phyloP scores from a whole-genome alignment of 768 basidiomycete genomes.

The Tephrocybe rancida region DNA sequence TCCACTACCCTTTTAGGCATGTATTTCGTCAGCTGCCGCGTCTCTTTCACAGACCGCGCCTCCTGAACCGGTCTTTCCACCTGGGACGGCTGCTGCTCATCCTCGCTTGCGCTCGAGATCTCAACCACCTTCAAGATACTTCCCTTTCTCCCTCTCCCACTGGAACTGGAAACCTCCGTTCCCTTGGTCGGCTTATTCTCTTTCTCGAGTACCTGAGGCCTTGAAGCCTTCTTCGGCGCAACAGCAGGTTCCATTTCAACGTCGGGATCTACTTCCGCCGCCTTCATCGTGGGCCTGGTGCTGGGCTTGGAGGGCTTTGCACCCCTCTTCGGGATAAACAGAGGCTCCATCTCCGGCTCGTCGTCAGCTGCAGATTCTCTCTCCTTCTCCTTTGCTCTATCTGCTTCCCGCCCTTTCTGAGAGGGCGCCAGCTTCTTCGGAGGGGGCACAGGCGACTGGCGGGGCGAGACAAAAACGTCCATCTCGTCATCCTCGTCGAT shows the following conservation, averaged over 20 bases:
- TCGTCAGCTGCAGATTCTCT: neutral
- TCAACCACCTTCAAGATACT: slow-evolving; percentile 38
- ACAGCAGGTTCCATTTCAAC: slow-evolving; percentile 2
- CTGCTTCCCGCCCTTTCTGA: neutral
- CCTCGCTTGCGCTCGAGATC: slow-evolving; percentile 32
- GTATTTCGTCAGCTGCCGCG: neutral
- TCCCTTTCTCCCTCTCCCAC: slow-evolving; percentile 9
- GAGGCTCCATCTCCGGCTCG: slow-evolving; percentile 4
- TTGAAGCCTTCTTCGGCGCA: neutral
- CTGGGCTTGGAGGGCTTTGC: slow-evolving; percentile 4
- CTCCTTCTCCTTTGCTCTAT: neutral
- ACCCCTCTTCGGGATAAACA: slow-evolving; percentile 13
- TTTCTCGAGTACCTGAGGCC: neutral
- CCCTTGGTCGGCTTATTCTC: slow-evolving; percentile 7
- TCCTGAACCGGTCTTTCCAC: slow-evolving; percentile 6
- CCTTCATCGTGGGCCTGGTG: neutral
- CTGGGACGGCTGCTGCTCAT: slow-evolving; percentile 14
- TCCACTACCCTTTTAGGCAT: neutral
- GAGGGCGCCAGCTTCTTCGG: neutral
- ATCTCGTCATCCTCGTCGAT: neutral
- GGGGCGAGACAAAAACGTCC: slow-evolving; percentile 1
- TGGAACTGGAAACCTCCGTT: neutral
- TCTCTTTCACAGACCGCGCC: neutral
- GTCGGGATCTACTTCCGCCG: neutral
- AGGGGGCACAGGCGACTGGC: neutral